Percentiles rank a stretch among this genome's conserved stretches.
These are phyloP conservation scores for Calocybe cyanea DNA, from an alignment of 768 basidiomycete species.

Conservation along the genomic window DNA sequence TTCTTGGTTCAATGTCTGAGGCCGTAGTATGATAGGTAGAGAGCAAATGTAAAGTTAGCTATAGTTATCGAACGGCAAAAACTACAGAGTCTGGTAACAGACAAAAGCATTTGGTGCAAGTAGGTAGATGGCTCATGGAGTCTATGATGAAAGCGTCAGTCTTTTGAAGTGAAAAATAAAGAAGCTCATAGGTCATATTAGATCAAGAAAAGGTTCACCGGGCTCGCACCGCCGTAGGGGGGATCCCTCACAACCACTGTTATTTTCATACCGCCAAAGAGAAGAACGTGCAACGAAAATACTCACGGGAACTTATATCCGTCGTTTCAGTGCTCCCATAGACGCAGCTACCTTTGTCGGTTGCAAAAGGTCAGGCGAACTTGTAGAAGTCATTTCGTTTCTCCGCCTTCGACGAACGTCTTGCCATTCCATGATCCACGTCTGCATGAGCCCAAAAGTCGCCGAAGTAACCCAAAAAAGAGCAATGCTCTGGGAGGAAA, in stretches of 20 bases:
- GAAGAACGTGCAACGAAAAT: neutral
- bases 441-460: constrained; percentile 67
- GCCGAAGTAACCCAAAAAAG: constrained; percentile 81
- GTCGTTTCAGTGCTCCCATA: constrained; percentile 5
- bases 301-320: constrained; percentile 21
- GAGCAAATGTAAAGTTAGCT: constrained; percentile 3
- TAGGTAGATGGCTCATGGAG: no score
- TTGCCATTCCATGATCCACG: constrained; percentile 69
- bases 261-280: constrained; percentile 57
- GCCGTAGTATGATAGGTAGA: constrained; percentile 3
- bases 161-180: neutral
- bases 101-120: no score
- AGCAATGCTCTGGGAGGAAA: constrained; percentile 50
- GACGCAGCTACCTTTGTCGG: neutral
- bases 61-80: no score
- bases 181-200: constrained; percentile 89
- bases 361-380: constrained; percentile 3
- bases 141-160: neutral
- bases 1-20: no score
- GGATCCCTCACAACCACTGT: constrained; percentile 75
- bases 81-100: no score
- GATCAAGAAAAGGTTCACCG: constrained; percentile 77
- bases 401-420: constrained; percentile 38
- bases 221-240: constrained; percentile 40
- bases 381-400: constrained; percentile 7